Percentiles rank a stretch among this genome's conserved stretches.
These are phyloP conservation scores for Kregervanrija fluxuum DNA, from an alignment of 805 yeast genomes.

Conservation along the genomic window DNA sequence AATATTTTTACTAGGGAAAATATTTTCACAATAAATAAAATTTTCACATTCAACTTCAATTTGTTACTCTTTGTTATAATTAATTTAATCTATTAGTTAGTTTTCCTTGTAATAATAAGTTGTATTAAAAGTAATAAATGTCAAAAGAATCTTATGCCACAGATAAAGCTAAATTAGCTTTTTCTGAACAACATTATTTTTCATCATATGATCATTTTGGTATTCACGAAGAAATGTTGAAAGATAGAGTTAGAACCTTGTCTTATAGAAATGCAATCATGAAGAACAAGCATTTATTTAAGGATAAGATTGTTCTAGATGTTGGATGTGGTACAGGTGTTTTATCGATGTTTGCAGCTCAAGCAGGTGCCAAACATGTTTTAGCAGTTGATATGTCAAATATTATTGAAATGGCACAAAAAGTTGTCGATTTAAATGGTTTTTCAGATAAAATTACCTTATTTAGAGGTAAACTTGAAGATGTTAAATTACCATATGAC, in stretches of 20 bases:
- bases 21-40: too few species aligned
- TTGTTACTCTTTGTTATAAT: too few species aligned
- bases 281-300: conserved; percentile 82
- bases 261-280: conserved; percentile 88
- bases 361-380: conserved; percentile 98
- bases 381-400: conserved; percentile 96
- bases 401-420: conserved; percentile 92
- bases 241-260: conserved; percentile 87
- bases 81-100: too few species aligned
- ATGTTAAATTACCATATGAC: conserved; percentile 74
- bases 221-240: conserved; percentile 98
- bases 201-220: conserved; percentile 94
- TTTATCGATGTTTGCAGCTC: conserved; percentile 94
- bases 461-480: conserved; percentile 90
- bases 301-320: conserved; percentile 89
- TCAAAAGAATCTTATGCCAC: conserved; percentile 47
- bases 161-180: conserved; percentile 54
- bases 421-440: conserved; percentile 80
- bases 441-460: conserved; percentile 79
- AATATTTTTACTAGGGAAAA: too few species aligned
- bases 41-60: too few species aligned
- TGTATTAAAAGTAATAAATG: background rate
- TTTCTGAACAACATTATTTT: conserved; percentile 88
- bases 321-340: conserved; percentile 99
- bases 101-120: too few species aligned